These are phyloP conservation scores for Tillandsia fasciculata DNA, from an alignment of 176 grass and related monocot species.

Conservation along the genomic window DNA sequence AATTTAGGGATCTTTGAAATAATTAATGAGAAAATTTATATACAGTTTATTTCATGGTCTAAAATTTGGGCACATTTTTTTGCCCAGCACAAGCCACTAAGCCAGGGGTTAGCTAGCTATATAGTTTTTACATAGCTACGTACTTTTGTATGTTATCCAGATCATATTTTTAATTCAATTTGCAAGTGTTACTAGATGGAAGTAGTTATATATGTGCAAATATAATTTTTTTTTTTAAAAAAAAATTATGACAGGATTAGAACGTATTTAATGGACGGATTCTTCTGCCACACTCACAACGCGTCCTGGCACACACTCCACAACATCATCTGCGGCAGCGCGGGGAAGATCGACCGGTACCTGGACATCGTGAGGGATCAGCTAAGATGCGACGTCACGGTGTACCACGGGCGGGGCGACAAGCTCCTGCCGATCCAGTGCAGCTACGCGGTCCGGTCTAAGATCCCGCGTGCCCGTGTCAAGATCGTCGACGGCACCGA, in stretches of 20 bases:
- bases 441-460: constrained; percentile 60
- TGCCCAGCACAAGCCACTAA: too few relatives aligned
- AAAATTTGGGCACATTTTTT: too few relatives aligned
- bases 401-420: constrained; percentile 81
- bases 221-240: neutral
- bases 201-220: too few relatives aligned
- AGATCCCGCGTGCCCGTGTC: constrained; percentile 61
- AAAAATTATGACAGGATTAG: constrained; percentile 45
- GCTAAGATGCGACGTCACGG: constrained; percentile 58
- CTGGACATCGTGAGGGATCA: constrained; percentile 60
- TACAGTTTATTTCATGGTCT: too few relatives aligned
- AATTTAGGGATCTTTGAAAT: too few relatives aligned
- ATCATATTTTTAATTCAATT: too few relatives aligned
- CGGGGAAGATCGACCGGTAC: constrained; percentile 68
- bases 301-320: constrained; percentile 89
- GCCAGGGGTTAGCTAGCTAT: too few relatives aligned
- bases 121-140: too few relatives aligned
- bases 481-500: constrained; percentile 63
- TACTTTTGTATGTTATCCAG: too few relatives aligned
- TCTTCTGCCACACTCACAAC: constrained; percentile 96
- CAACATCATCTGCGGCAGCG: constrained; percentile 93
- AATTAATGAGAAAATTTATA: too few relatives aligned
- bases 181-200: too few relatives aligned
- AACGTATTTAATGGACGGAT: constrained; percentile 95
- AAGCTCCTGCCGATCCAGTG: constrained; percentile 83